Evolutionary conservation across 2,329 filamentous ascomycete species (phyloP).

Genomic region (Penicillium sp.): DNA sequence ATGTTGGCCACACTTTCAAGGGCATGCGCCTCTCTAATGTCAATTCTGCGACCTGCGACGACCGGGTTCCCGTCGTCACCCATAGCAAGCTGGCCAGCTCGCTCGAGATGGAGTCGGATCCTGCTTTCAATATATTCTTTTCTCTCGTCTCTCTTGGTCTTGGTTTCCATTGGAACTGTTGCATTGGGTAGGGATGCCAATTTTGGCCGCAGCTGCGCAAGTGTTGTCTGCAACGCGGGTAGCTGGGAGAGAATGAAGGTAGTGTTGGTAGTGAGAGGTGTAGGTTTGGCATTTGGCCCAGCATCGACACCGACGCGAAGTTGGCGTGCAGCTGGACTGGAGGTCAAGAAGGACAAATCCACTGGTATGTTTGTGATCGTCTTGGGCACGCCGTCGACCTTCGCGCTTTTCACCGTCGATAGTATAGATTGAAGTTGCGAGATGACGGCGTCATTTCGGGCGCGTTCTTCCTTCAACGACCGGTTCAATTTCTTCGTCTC

Average conservation of each 20-base stretch:
- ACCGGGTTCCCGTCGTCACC: constrained; percentile 35
- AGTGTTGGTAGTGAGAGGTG: constrained; percentile 48
- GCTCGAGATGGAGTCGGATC: constrained; percentile 72
- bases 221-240: constrained; percentile 69
- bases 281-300: constrained; percentile 37
- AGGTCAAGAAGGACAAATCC: constrained; percentile 58
- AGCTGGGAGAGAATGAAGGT: constrained; percentile 79
- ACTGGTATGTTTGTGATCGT: constrained; percentile 22
- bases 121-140: constrained; percentile 80
- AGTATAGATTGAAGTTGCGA: constrained; percentile 61
- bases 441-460: constrained; percentile 70
- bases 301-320: constrained; percentile 46
- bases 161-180: constrained; percentile 38
- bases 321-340: constrained; percentile 47
- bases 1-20: constrained; percentile 42
- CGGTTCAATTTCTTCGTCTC: constrained; percentile 75
- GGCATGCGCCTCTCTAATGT: constrained; percentile 41
- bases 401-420: constrained; percentile 31
- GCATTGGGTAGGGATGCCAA: constrained; percentile 49
- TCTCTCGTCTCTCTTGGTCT: constrained; percentile 67
- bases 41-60: constrained; percentile 41
- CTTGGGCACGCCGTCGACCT: constrained; percentile 17
- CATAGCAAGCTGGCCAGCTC: constrained; percentile 41
- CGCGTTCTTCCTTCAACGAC: constrained; percentile 67
- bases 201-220: constrained; percentile 66